phyloP scores from a whole-genome alignment of 805 yeast genomes.

The Yamadazyma takamatsuzukensis region DNA sequence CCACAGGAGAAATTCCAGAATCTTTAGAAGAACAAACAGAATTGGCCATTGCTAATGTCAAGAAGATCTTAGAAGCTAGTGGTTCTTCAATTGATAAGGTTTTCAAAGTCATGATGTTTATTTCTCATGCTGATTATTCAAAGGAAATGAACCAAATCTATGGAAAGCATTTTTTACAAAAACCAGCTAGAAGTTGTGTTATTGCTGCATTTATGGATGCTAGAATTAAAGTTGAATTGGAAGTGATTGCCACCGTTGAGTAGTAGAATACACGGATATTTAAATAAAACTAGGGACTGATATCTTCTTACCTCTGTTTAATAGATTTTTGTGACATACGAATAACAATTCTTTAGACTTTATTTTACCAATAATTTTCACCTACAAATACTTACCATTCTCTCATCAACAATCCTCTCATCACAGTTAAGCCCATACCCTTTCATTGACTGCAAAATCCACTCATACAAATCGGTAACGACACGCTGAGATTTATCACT shows the following conservation, averaged over 20 bases:
- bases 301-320: too few relatives aligned
- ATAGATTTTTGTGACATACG: too few relatives aligned
- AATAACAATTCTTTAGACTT: background rate
- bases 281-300: too few relatives aligned
- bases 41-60: conserved; percentile 41
- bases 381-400: too few relatives aligned
- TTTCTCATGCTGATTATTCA: conserved; percentile 41
- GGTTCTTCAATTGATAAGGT: conserved; percentile 46
- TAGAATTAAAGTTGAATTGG: conserved; percentile 49
- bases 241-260: conserved; percentile 40
- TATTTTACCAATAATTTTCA: background rate
- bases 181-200: conserved; percentile 54
- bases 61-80: conserved; percentile 37
- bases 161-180: conserved; percentile 40
- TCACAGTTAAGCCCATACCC: too few relatives aligned
- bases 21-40: conserved; percentile 45
- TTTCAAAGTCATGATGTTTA: conserved; percentile 48
- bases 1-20: conserved; percentile 39
- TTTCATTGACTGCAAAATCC: too few relatives aligned
- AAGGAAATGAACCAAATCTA: conserved; percentile 44
- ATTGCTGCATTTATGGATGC: conserved; percentile 51
- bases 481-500: too few relatives aligned
- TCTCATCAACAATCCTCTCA: too few relatives aligned
- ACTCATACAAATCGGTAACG: too few relatives aligned
- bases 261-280: conserved; percentile 6